These are phyloP conservation scores for Martiniozyma asiatica DNA, from an alignment of 1,139 yeast species.

Conservation along the genomic window DNA sequence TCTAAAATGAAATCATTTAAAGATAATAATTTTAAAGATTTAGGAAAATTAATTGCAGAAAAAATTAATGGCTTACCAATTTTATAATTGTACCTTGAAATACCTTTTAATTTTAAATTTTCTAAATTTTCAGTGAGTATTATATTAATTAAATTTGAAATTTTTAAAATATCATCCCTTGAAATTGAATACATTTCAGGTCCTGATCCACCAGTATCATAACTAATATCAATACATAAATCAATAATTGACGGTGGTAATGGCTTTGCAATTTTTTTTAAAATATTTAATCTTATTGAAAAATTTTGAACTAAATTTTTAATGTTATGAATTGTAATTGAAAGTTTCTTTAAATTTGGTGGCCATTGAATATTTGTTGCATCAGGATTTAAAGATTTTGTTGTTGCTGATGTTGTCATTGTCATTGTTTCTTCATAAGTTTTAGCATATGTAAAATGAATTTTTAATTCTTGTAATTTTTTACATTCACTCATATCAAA, in stretches of 20 bases:
- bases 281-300: slow-evolving; percentile 17
- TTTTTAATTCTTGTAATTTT: slow-evolving; percentile 18
- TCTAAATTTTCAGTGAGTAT: slow-evolving; percentile 17
- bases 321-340: slow-evolving; percentile 20
- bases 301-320: slow-evolving; percentile 18
- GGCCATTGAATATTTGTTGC: slow-evolving; percentile 17
- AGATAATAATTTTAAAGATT: slow-evolving; percentile 15
- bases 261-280: slow-evolving; percentile 18
- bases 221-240: slow-evolving; percentile 20
- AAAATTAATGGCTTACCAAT: slow-evolving; percentile 20
- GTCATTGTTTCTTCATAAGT: slow-evolving; percentile 9
- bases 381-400: slow-evolving; percentile 1
- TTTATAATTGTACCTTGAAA: slow-evolving; percentile 20
- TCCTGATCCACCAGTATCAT: slow-evolving; percentile 21
- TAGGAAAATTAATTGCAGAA: slow-evolving; percentile 19
- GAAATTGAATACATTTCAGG: slow-evolving; percentile 18
- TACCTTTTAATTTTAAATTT: slow-evolving; percentile 19
- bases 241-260: slow-evolving; percentile 18
- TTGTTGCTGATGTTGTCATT: too few species aligned
- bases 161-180: slow-evolving; percentile 19
- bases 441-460: slow-evolving; percentile 19
- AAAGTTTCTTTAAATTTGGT: slow-evolving; percentile 16
- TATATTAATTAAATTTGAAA: slow-evolving; percentile 16
- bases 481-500: slow-evolving; percentile 18
- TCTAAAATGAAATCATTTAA: slow-evolving; percentile 20